Conservation (phyloP, 2,329 filamentous ascomycete genomes). For the Fusarium guadeloupense region DNA sequence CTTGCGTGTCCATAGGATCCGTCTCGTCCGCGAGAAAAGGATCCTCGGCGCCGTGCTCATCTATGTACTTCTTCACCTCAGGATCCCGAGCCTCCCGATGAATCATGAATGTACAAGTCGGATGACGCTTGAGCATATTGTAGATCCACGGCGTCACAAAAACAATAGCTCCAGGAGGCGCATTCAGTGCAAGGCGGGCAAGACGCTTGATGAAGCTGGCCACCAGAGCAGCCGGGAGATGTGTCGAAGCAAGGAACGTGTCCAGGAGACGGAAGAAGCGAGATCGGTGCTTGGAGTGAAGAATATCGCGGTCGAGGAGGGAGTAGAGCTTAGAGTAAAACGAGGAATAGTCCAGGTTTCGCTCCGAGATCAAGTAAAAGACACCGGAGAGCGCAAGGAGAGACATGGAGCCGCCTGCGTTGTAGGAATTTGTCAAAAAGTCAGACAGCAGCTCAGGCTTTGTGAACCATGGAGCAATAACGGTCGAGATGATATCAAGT, state of each 20-base stretch:
- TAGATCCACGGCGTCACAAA: constrained; percentile 93
- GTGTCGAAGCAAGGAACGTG: constrained; percentile 88
- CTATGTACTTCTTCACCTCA: constrained; percentile 66
- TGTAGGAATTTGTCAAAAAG: constrained; percentile 94
- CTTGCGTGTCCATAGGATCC: constrained; percentile 85
- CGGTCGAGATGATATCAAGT: constrained; percentile 76
- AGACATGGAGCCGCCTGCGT: constrained; percentile 85
- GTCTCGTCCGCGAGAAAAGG: constrained; percentile 78
- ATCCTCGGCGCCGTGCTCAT: constrained; percentile 71
- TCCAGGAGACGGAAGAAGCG: constrained; percentile 93
- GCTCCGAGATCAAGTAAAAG: constrained; percentile 92
- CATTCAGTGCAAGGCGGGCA: constrained; percentile 82
- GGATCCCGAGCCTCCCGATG: constrained; percentile 75
- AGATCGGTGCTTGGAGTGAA: constrained; percentile 94
- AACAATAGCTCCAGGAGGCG: constrained; percentile 89
- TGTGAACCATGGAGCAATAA: constrained; percentile 88
- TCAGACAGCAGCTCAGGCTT: constrained; percentile 92
- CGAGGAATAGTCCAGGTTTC: constrained; percentile 93
- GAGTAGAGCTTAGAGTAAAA: constrained; percentile 97
- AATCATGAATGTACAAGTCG: constrained; percentile 94
- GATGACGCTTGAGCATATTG: constrained; percentile 90
- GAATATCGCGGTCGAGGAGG: constrained; percentile 81
- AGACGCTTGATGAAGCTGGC: constrained; percentile 98
- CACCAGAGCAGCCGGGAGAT: constrained; percentile 89
- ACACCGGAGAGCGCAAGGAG: constrained; percentile 90